Evolutionary conservation across 345 rosid genomes (phyloP), one percentile per base, ranked within the genome.

Genomic region (Salix purpurea): DNA sequence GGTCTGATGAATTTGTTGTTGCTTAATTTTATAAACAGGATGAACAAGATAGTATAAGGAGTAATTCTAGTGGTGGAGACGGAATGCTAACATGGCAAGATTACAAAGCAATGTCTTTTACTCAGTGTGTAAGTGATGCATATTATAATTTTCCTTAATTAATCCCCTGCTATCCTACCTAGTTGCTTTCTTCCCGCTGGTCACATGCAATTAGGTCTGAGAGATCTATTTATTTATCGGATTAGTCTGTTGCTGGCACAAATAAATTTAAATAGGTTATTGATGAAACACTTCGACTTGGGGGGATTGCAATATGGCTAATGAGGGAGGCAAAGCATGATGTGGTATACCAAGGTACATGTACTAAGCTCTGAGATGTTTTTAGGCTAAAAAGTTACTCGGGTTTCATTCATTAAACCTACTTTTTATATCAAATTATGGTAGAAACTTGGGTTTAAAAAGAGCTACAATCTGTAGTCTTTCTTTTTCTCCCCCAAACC

Each of bases 271-370:
- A 54, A 54, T 78, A 93, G 98, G 91, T 93, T 23, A 92, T 92
- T 58, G 96, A 94, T 76, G 98, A 94, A 81, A 90, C 98, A 3
- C 92, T 94, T 39, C 84, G 98, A 23, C 87, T 92, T 13, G 97
- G 94, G 1, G 98, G 98, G 13, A 94, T 94, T 36, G 97, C 98
- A 8, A 94, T 94, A 34, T 94, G 98, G 98, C 70, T 94, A 52
- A 86, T 94, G 90, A 94, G 98, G 82, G 94, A 90, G 82, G 91
- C 98, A 2, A 92, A 84, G 76, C 91, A 89, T 83, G 96, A 94
- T 75, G 92, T 94, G 18, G 42, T 77, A 44, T 94, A 88, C 72
- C 87, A 90, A 87, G 97, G 96, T 90, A 74, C 56, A 15, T 52
- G 3, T 7, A 21, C 30, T 13, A 4, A 26, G 39, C 62, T 56